Conservation (phyloP, 2,329 filamentous ascomycete genomes). For the Parasarocladium wereldwijsianum region DNA sequence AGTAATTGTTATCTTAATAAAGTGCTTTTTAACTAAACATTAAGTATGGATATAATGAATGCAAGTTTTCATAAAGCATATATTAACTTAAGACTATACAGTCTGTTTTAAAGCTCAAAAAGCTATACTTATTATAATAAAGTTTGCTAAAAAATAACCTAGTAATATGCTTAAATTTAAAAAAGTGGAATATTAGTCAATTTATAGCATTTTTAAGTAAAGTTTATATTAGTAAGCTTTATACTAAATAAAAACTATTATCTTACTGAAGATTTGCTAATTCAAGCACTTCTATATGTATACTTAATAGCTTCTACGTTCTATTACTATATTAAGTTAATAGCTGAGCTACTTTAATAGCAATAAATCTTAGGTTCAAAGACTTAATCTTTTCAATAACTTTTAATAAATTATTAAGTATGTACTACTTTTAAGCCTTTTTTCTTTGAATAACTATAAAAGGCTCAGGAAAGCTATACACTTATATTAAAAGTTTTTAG, state of each 20-base stretch:
- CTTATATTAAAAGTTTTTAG: neutral
- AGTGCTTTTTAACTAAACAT: no score
- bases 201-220: neutral
- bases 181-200: constrained; percentile 1
- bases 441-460: neutral
- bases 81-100: no score
- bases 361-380: no score
- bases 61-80: no score
- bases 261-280: no score
- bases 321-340: neutral
- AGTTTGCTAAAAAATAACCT: constrained; percentile 1
- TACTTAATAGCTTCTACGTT: no score
- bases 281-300: no score
- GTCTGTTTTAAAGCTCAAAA: no score
- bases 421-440: neutral
- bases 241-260: neutral
- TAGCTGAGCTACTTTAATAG: no score
- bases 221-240: constrained; percentile 2
- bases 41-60: no score
- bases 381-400: neutral
- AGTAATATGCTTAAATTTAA: constrained; percentile 3
- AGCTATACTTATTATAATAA: neutral
- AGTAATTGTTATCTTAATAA: no score
- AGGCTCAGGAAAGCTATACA: neutral
- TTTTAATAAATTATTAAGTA: neutral